Evolutionary conservation across 192 early-diverging fungal genomes (phyloP), one percentile per base, ranked within the genome.

Genomic region (Coemansia sp.): DNA sequence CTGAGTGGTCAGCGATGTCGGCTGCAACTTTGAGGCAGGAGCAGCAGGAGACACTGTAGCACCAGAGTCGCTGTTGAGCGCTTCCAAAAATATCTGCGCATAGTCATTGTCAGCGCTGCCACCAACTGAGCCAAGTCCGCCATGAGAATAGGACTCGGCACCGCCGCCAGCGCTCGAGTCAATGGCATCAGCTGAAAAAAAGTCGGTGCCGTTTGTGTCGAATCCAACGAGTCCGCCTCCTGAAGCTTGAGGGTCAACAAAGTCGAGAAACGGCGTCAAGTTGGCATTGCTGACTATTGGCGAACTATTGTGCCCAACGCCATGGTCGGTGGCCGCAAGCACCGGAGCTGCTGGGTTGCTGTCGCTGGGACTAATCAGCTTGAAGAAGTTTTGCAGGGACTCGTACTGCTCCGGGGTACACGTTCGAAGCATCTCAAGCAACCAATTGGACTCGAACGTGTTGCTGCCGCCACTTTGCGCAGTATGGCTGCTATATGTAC

Each of bases 221-320:
- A 52, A 21, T n/a, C 46, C 54, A 46, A 55, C 54, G n/a, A 53
- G 52, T 10, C 29, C 52, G 27, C 34, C 29, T 22, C 27, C 32
- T 11, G 15, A 21, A 24, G 50, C 67, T 15, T 56, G 60, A 11
- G 68, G 60, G 26, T 71, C 74, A 15, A 68, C 68, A 77, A 77
- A 77, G 53, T 77, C 65, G 8, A 70, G 60, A 19, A 70, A 76
- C 32, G 74, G 74, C 22, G 74, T 67, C 19, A 52, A 18, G 7
- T 43, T 35, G 9, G 41, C 52, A 53, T 53, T 53, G n/a, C n/a
- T n/a, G 17, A 10, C 27, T 3, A 35, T 11, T 11, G 52, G 52
- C 32, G 52, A 53, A 17, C 17, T 34, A 18, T 53, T 15, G 17
- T 18, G 8, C 11, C n/a, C 18, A 19, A 11, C 17, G 29, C 32